These are phyloP conservation scores for Suillus bovinus DNA, from an alignment of 768 basidiomycete species.

Conservation along the genomic window DNA sequence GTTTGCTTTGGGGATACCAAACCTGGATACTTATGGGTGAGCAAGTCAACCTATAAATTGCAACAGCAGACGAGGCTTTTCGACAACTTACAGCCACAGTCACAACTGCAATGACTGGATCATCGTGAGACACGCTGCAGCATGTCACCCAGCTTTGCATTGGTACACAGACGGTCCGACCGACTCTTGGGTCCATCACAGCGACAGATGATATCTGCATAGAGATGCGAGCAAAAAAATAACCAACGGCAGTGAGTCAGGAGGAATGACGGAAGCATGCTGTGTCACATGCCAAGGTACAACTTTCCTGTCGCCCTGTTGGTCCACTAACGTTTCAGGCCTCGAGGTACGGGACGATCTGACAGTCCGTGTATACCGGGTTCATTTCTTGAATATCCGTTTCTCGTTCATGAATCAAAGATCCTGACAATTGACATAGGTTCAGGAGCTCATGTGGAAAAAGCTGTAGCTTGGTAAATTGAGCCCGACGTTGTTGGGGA, in stretches of 20 bases:
- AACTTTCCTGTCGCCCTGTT: conserved; percentile 90
- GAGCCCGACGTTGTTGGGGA: conserved; percentile 66
- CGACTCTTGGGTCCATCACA: too few species aligned
- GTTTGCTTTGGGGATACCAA: background rate
- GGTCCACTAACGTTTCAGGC: conserved; percentile 81
- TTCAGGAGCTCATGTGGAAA: conserved; percentile 91
- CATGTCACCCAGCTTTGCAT: conserved; percentile 81
- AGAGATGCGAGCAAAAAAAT: background rate
- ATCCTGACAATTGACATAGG: conserved; percentile 30
- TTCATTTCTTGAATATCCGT: conserved; percentile 95
- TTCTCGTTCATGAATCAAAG: conserved; percentile 74
- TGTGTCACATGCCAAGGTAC: conserved; percentile 43
- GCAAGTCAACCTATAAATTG: conserved; percentile 5
- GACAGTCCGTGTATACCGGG: conserved; percentile 92
- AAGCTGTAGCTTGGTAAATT: conserved; percentile 68
- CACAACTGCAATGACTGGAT: conserved; percentile 81
- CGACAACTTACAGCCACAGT: conserved; percentile 76
- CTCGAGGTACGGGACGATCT: conserved; percentile 88
- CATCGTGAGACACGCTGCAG: conserved; percentile 85
- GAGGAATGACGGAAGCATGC: background rate
- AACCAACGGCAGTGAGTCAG: background rate
- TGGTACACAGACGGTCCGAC: too few species aligned
- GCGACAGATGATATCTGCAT: background rate
- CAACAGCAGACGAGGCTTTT: background rate
- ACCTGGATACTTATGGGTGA: background rate